Evolutionary conservation across 345 rosid species (phyloP), one percentile per base, ranked within the genome.

Genomic region (Pistacia vera): DNA sequence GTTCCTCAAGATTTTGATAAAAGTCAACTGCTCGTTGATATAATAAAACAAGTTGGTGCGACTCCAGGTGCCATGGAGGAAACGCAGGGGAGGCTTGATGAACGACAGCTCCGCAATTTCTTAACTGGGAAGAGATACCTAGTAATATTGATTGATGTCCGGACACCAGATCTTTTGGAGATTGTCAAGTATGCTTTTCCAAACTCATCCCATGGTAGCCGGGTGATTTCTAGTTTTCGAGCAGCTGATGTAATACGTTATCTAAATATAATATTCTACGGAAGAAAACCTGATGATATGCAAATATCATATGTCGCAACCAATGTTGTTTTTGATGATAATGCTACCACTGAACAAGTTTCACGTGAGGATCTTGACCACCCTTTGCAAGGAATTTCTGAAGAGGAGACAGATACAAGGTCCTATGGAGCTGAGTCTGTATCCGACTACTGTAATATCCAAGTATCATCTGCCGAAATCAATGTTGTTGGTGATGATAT

Each of bases 151-250:
- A n/a, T n/a, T n/a, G 5, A 68, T 49, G 58, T 51, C 6, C 58
- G 38, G 58, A 49, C 71, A 2, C 58, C 71, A 13, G 71, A 67
- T 11, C 22, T 12, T 67, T 67, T 57, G 57, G 58, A 49, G 12
- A 49, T 49, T 44, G 69, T 73, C 41, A 22, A 61, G 36, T 11
- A 4, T 44, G 36, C 25, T 33, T 36, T 72, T 12, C 75, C 75
- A 0, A 35, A 73, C 14, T 51, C 70, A 62, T 30, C 44, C 2
- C 64, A 74, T 4, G 71, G 77, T 22, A 74, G 77, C 55, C 10
- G 77, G 44, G 63, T 74, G 51, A 74, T 65, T 65, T 13, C 65
- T 0, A 30, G 55, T 64, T 54, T 38, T 38, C 18, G 0, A 0
- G 38, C 20, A 18, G 51, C 5, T 20, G 63, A 65, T 36, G 69